Conservation (phyloP, 371 early-diverging fungal species). For the Circinella umbellata region DNA sequence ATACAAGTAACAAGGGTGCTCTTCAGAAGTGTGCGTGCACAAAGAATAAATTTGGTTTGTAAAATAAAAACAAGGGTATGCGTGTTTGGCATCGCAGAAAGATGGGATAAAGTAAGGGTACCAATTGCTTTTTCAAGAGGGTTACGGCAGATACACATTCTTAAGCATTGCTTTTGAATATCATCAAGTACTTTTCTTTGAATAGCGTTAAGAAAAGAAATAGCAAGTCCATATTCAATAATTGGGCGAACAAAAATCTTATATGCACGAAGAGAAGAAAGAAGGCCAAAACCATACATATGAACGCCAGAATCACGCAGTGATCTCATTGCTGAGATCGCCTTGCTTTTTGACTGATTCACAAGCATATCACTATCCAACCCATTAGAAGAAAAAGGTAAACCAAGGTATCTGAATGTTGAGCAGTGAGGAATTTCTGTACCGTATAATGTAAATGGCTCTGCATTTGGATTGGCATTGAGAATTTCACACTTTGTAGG, state of each 20-base stretch:
- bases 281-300: constrained; percentile 17
- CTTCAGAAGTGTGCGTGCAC: not conserved
- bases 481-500: constrained; percentile 31
- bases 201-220: not conserved
- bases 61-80: not conserved
- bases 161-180: no score
- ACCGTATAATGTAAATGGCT: constrained; percentile 8
- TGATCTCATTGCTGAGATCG: constrained; percentile 2
- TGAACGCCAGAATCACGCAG: constrained; percentile 10
- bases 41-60: not conserved
- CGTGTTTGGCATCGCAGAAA: no score
- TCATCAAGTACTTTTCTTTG: no score
- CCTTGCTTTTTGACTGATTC: not conserved
- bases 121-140: no score
- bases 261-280: constrained; percentile 6
- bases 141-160: no score
- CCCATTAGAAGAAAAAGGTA: constrained; percentile 8
- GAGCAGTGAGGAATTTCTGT: not conserved
- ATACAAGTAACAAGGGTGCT: not conserved
- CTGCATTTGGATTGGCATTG: constrained; percentile 1
- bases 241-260: constrained; percentile 23
- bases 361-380: not conserved
- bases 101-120: no score
- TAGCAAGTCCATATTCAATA: constrained; percentile 27
- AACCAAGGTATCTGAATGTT: constrained; percentile 12